Evolutionary conservation across 352 stramenopile genomes (phyloP).

Genomic region (Pythium brachiatum): DNA sequence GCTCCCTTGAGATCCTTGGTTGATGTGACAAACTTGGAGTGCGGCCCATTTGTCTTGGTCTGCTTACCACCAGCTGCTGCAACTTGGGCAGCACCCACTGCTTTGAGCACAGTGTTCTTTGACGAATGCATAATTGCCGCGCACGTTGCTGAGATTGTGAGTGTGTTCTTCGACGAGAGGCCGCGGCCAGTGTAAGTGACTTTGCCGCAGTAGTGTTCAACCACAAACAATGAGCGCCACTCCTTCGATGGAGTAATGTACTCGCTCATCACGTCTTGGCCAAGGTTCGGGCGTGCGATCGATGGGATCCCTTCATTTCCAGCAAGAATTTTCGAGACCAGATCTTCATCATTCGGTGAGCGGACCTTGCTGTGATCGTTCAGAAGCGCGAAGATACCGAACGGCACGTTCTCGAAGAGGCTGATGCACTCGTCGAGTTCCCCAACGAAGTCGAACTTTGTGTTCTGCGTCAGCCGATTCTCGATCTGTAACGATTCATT

Average conservation of each 20-base stretch:
- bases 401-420: constrained; percentile 70
- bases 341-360: constrained; percentile 70
- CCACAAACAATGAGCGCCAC: constrained; percentile 72
- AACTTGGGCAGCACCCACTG: constrained; percentile 65
- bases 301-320: constrained; percentile 53
- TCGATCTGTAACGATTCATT: constrained; percentile 66
- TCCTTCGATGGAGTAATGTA: constrained; percentile 73
- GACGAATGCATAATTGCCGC: constrained; percentile 84
- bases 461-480: constrained; percentile 52
- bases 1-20: constrained; percentile 34
- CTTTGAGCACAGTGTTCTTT: constrained; percentile 71
- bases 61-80: constrained; percentile 48
- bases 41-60: constrained; percentile 24
- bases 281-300: constrained; percentile 59
- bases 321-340: constrained; percentile 76
- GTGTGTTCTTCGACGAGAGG: constrained; percentile 60
- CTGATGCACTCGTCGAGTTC: constrained; percentile 66
- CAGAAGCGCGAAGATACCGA: constrained; percentile 69
- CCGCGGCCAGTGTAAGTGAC: constrained; percentile 78
- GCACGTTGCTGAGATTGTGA: constrained; percentile 76
- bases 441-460: constrained; percentile 46
- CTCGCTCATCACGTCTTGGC: constrained; percentile 49
- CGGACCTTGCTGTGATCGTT: constrained; percentile 68
- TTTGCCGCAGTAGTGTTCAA: constrained; percentile 69
- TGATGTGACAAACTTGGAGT: constrained; percentile 28